A percentile compares a stretch with the other conserved stretches of the same genome.
These are phyloP conservation scores for Eucalyptus polybractea DNA, from an alignment of 345 rosid species.

Conservation along the genomic window DNA sequence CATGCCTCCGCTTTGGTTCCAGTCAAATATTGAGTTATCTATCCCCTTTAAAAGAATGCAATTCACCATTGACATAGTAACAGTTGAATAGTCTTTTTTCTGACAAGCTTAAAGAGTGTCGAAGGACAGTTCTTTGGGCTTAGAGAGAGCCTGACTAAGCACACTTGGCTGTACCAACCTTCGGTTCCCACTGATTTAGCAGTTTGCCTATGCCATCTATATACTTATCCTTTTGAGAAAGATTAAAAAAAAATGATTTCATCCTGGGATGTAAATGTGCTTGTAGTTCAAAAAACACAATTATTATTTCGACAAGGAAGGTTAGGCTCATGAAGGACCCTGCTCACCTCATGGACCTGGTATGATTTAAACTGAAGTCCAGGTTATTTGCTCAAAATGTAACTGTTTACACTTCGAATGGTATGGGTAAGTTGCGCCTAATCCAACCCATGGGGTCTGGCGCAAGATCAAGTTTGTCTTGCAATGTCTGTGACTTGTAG, in stretches of 20 bases:
- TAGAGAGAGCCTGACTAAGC: not conserved
- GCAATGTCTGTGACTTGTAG: not conserved
- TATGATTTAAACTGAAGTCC: not conserved
- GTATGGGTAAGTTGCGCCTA: not conserved
- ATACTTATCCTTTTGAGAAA: not conserved
- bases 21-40: not conserved
- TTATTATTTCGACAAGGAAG: not conserved
- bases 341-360: not conserved
- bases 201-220: not conserved
- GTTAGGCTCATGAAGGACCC: not conserved
- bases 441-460: not conserved
- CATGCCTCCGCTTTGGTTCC: not conserved
- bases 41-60: not conserved
- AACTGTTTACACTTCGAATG: not conserved
- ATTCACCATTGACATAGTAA: not conserved
- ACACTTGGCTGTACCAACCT: not conserved
- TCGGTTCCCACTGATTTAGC: not conserved
- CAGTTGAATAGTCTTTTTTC: not conserved
- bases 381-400: not conserved
- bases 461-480: not conserved
- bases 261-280: not conserved
- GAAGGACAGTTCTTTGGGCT: not conserved
- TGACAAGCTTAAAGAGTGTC: not conserved
- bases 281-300: not conserved
- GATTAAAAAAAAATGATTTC: not conserved